Evolutionary conservation across 164 flowering plant genomes (phyloP).

Genomic region (Warburgia ugandensis): DNA sequence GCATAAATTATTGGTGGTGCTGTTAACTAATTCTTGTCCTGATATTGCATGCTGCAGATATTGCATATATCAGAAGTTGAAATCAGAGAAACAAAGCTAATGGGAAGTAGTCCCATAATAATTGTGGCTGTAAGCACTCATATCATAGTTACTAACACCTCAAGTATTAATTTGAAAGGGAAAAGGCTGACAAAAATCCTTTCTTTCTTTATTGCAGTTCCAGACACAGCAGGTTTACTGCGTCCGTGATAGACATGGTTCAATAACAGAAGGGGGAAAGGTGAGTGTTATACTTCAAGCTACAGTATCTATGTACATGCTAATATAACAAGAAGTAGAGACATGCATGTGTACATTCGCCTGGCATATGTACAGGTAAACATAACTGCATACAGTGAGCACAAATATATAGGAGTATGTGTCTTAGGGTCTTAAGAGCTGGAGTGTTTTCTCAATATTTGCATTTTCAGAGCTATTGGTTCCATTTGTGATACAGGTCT

Average conservation of each 20-base stretch:
- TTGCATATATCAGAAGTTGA: constrained; percentile 85
- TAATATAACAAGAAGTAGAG: too few relatives aligned
- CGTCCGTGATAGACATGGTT: constrained; percentile 66
- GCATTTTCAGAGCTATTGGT: background rate
- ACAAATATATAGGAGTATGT: too few relatives aligned
- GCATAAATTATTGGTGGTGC: too few relatives aligned
- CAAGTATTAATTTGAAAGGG: background rate
- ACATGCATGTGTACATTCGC: too few relatives aligned
- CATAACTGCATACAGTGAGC: too few relatives aligned
- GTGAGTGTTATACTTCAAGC: constrained; percentile 29
- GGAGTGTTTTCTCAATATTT: background rate
- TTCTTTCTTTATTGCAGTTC: constrained; percentile 43
- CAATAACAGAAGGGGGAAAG: constrained; percentile 81
- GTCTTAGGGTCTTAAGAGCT: too few relatives aligned
- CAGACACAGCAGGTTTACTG: constrained; percentile 93
- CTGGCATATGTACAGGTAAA: too few relatives aligned
- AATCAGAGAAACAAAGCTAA: constrained; percentile 77
- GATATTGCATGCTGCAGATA: constrained; percentile 42
- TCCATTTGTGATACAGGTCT: too few relatives aligned
- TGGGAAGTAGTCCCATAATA: constrained; percentile 79
- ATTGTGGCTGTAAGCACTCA: constrained; percentile 56
- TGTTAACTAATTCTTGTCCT: background rate
- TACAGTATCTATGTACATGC: too few relatives aligned
- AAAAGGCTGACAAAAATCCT: background rate
- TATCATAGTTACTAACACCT: background rate